Conservation (phyloP, 257 asterid species). For the Solanum paucissectum region DNA sequence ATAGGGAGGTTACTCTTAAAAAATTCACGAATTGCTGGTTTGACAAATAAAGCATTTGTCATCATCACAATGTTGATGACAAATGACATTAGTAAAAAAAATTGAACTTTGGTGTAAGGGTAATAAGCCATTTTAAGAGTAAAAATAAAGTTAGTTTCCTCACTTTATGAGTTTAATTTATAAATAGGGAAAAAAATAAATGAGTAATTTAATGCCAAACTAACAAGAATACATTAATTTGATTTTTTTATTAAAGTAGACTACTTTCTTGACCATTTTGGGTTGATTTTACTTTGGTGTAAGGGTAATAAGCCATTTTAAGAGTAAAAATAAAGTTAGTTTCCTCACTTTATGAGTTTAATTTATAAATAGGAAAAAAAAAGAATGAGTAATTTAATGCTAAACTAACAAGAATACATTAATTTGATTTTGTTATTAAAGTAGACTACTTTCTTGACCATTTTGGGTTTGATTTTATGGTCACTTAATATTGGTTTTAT, state of each 20-base stretch:
- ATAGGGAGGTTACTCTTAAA: not conserved
- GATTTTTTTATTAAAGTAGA: no score
- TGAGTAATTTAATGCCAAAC: no score
- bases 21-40: not conserved
- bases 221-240: no score
- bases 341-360: no score
- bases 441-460: not conserved
- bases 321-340: no score
- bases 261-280: no score
- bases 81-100: not conserved
- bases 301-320: no score
- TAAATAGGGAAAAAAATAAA: no score
- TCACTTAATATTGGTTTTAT: not conserved
- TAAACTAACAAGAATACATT: not conserved
- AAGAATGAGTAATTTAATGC: not conserved
- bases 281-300: no score
- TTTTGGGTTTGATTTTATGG: not conserved
- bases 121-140: not conserved
- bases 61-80: not conserved
- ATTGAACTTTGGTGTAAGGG: not conserved
- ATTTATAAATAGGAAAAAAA: not conserved
- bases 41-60: not conserved
- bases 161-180: not conserved
- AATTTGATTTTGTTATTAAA: not conserved
- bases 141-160: not conserved